Conservation (phyloP, 805 yeast genomes). For the Candida montana region DNA sequence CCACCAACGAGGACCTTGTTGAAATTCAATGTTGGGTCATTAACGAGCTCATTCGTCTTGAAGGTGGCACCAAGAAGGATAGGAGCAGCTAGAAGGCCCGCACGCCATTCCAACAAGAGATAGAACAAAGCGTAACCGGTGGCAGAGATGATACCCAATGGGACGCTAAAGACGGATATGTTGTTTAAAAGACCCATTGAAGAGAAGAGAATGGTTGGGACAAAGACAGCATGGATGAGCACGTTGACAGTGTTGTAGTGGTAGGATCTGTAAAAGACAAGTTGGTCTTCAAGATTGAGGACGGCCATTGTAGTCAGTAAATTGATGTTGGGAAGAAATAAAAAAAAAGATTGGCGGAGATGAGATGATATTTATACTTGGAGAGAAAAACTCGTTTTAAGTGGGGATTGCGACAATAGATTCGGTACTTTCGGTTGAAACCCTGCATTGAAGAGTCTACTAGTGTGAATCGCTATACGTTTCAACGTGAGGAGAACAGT, state of each 20-base stretch:
- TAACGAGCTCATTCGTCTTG: conserved; percentile 22
- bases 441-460: too few relatives aligned
- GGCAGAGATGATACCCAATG: conserved; percentile 43
- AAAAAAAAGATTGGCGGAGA: too few relatives aligned
- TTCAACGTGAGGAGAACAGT: too few relatives aligned
- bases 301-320: conserved; percentile 8
- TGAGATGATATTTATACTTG: too few relatives aligned
- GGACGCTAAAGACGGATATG: conserved; percentile 26
- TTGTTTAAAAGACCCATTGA: conserved; percentile 37
- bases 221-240: conserved; percentile 68
- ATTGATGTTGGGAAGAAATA: too few relatives aligned
- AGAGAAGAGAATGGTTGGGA: conserved; percentile 68
- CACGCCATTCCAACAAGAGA: conserved; percentile 44
- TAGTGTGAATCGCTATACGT: too few relatives aligned
- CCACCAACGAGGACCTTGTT: conserved; percentile 20
- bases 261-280: conserved; percentile 56
- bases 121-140: conserved; percentile 55
- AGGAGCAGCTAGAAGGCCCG: conserved; percentile 42
- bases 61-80: conserved; percentile 28
- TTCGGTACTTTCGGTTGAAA: too few relatives aligned
- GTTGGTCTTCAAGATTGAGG: conserved; percentile 30
- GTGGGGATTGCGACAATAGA: too few relatives aligned
- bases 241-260: conserved; percentile 58
- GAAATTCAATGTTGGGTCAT: conserved; percentile 16
- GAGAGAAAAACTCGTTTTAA: too few relatives aligned